Conservation (phyloP, 345 rosid species). For the Abelmoschus esculentus region DNA sequence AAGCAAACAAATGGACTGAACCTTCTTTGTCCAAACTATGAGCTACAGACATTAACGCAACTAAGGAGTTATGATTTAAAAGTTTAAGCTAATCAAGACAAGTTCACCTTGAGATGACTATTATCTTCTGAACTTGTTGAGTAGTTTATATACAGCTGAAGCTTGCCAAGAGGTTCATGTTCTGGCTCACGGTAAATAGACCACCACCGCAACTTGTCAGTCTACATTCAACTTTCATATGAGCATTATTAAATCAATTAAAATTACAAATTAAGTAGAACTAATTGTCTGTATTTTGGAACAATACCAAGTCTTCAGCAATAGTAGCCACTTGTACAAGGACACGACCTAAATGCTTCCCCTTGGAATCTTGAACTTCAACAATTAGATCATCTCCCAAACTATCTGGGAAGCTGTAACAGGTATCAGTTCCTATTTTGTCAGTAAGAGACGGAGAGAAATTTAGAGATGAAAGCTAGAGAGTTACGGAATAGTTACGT, state of each 20-base stretch:
- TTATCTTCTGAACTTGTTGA: conserved; percentile 79
- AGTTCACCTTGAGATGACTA: conserved; percentile 63
- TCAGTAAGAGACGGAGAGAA: conserved; percentile 2
- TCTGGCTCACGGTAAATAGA: conserved; percentile 88
- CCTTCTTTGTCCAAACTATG: not conserved
- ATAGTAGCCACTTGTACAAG: conserved; percentile 75
- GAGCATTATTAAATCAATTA: conserved; percentile 17
- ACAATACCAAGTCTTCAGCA: conserved; percentile 61
- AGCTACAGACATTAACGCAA: not conserved
- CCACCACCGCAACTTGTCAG: conserved; percentile 93
- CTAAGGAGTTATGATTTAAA: not conserved
- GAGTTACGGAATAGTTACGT: conserved; percentile 25
- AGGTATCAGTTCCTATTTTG: conserved; percentile 19
- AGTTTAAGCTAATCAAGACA: not conserved
- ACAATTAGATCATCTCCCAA: conserved; percentile 86
- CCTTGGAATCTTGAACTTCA: conserved; percentile 80
- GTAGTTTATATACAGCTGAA: conserved; percentile 74
- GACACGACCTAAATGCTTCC: conserved; percentile 78
- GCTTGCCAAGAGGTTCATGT: conserved; percentile 80
- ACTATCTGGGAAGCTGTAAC: conserved; percentile 87
- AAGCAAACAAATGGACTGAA: not conserved
- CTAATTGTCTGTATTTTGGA: conserved; percentile 7
- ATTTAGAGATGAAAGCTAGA: conserved; percentile 12
- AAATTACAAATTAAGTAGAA: conserved; percentile 2
- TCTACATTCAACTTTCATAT: conserved; percentile 44